Conservation (phyloP, 495 filamentous ascomycete genomes). For the Penicillium argentinense region DNA sequence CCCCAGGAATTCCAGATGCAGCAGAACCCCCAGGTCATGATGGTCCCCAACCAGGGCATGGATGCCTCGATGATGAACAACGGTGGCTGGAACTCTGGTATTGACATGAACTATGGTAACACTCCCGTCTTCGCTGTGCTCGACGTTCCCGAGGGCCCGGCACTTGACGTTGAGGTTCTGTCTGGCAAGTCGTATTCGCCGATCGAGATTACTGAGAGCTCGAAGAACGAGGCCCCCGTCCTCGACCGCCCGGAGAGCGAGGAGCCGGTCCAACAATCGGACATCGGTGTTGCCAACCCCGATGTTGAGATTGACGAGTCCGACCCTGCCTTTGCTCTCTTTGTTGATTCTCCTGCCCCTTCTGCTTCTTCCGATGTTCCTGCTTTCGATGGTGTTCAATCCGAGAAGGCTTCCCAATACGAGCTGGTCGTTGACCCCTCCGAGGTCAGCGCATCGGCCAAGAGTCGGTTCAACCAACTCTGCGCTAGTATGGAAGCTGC, state of each 20-base stretch:
- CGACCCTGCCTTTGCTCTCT: slow-evolving; percentile 61
- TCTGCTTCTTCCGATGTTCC: slow-evolving; percentile 19
- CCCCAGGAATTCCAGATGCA: slow-evolving; percentile 55
- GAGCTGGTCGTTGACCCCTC: slow-evolving; percentile 60
- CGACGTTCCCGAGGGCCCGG: slow-evolving; percentile 68
- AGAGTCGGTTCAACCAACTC: slow-evolving; percentile 43
- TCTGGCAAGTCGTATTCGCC: slow-evolving; percentile 65
- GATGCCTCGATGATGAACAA: slow-evolving; percentile 58
- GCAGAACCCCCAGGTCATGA: slow-evolving; percentile 61
- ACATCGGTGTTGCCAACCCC: slow-evolving; percentile 34
- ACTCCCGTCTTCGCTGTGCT: slow-evolving; percentile 79
- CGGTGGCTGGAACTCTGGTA: slow-evolving; percentile 26
- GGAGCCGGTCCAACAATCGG: slow-evolving; percentile 29
- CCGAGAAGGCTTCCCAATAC: slow-evolving; percentile 58
- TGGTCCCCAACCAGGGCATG: slow-evolving; percentile 72
- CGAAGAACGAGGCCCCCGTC: slow-evolving; percentile 52
- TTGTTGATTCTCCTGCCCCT: slow-evolving; percentile 47
- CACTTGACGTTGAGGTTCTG: slow-evolving; percentile 59
- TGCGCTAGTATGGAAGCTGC: slow-evolving; percentile 52
- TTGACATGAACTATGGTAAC: slow-evolving; percentile 60
- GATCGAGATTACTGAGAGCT: slow-evolving; percentile 33
- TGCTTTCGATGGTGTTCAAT: slow-evolving; percentile 53
- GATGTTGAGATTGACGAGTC: slow-evolving; percentile 58
- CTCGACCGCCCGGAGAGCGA: slow-evolving; percentile 44
- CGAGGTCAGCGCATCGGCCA: slow-evolving; percentile 25